Evolutionary conservation across 352 stramenopile genomes (phyloP).

Genomic region (Pythium inflatum): DNA sequence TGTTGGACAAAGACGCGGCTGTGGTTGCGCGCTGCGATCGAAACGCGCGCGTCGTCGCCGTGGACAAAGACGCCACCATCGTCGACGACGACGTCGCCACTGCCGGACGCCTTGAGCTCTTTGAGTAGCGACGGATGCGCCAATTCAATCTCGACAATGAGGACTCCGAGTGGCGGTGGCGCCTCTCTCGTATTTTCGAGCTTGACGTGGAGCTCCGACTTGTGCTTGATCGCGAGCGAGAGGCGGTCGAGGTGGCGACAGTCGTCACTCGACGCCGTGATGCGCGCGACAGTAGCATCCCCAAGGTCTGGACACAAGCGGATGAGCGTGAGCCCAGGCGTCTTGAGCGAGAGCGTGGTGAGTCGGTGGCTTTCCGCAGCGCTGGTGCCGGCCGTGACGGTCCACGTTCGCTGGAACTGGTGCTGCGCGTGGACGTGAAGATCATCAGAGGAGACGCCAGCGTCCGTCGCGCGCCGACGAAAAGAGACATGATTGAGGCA

Average conservation of each 20-base stretch:
- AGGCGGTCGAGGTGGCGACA: not conserved
- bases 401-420: not conserved
- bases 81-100: conserved; percentile 2
- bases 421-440: not conserved
- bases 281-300: not conserved
- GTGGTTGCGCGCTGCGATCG: not conserved
- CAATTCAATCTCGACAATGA: conserved; percentile 10
- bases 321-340: not conserved
- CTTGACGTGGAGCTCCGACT: not conserved
- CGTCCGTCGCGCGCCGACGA: not conserved
- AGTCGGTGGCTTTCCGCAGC: not conserved
- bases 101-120: not conserved
- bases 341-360: not conserved
- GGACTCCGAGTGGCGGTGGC: not conserved
- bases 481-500: too few relatives aligned
- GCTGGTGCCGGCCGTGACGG: not conserved
- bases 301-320: not conserved
- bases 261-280: not conserved
- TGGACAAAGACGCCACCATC: not conserved
- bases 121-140: conserved; percentile 1
- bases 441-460: not conserved
- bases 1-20: conserved; percentile 3
- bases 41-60: not conserved
- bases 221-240: not conserved
- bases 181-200: not conserved